Conservation (phyloP, 2,329 filamentous ascomycete species). For the Sporothrix brasiliensis region DNA sequence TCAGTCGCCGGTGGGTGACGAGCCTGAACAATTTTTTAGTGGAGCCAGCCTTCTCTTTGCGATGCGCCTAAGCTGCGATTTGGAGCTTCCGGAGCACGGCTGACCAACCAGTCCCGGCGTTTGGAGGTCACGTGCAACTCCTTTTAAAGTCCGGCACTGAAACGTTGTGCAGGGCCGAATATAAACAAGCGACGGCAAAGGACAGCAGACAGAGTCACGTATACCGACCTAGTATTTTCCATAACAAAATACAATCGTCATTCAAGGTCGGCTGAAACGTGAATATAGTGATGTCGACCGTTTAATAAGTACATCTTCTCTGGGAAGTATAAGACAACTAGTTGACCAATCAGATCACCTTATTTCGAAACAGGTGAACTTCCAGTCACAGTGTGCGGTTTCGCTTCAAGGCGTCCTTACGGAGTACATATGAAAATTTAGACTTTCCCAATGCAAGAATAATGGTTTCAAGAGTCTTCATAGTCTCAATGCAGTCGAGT, state of each 20-base stretch:
- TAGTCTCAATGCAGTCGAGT: background rate
- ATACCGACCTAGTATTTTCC: background rate
- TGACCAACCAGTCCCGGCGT: conserved; percentile 23
- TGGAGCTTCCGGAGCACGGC: conserved; percentile 19
- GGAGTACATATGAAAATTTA: too few species aligned
- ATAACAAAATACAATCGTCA: background rate
- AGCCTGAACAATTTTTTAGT: conserved; percentile 31
- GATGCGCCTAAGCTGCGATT: conserved; percentile 15
- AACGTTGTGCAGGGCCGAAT: background rate
- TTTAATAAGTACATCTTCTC: background rate
- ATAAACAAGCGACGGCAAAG: background rate
- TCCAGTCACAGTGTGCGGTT: background rate
- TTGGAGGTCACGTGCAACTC: background rate
- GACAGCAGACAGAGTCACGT: too few species aligned
- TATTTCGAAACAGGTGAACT: background rate
- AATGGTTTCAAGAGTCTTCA: background rate
- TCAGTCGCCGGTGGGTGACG: conserved; percentile 29
- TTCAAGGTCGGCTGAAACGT: background rate
- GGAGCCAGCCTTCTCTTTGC: conserved; percentile 20
- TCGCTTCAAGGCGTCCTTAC: too few species aligned
- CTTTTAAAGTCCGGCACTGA: background rate
- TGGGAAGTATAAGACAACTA: background rate
- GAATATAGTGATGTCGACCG: background rate
- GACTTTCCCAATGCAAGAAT: background rate
- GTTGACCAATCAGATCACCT: background rate